These are phyloP conservation scores for Rosa chinensis DNA, from an alignment of 306 rosid species.

Conservation along the genomic window DNA sequence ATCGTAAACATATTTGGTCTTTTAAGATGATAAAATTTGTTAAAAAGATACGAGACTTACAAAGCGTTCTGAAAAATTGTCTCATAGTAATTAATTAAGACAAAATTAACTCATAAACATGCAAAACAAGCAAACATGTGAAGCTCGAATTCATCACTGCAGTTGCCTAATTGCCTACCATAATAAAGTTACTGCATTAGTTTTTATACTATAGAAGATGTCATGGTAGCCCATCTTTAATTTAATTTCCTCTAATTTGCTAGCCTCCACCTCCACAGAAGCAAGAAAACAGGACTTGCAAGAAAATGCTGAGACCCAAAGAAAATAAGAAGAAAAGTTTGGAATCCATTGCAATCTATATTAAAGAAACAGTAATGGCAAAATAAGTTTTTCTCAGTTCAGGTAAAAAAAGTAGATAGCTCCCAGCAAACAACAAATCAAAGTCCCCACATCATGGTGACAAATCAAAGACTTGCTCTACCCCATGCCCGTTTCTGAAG, in stretches of 20 bases:
- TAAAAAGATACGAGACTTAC: too few species aligned
- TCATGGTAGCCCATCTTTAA: constrained; percentile 40
- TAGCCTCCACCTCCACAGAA: constrained; percentile 26
- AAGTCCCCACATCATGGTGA: constrained; percentile 26
- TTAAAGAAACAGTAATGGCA: constrained; percentile 21
- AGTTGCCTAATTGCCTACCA: constrained; percentile 13
- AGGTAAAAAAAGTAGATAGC: constrained; percentile 7
- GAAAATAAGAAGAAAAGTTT: constrained; percentile 11
- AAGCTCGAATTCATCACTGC: too few species aligned
- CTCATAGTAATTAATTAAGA: too few species aligned
- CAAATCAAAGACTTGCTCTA: constrained; percentile 32
- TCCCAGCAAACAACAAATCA: constrained; percentile 5
- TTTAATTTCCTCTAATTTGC: constrained; percentile 38
- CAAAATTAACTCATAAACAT: too few species aligned
- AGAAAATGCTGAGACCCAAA: not conserved
- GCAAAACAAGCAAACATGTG: too few species aligned
- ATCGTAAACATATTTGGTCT: too few species aligned
- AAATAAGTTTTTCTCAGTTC: not conserved
- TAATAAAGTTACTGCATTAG: constrained; percentile 32
- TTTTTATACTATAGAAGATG: constrained; percentile 27
- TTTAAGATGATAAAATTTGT: too few species aligned
- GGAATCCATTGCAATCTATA: constrained; percentile 34
- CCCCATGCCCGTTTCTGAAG: constrained; percentile 11
- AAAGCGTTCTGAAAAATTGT: too few species aligned
- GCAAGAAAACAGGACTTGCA: not conserved